These are phyloP conservation scores for Monosporascus cannonballus DNA, from an alignment of 2,329 filamentous ascomycete species.

Conservation along the genomic window DNA sequence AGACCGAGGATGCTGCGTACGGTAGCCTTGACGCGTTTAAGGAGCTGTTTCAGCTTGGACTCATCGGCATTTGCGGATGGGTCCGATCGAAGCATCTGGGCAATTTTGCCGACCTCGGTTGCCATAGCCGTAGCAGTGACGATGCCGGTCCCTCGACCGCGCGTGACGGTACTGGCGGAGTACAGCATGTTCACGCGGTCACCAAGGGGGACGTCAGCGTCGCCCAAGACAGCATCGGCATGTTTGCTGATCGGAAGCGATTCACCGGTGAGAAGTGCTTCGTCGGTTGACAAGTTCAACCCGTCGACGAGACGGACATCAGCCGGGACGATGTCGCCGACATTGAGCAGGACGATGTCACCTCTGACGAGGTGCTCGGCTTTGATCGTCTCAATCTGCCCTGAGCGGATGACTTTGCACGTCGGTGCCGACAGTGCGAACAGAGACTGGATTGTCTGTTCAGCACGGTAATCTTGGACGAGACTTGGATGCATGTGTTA, in stretches of 20 bases:
- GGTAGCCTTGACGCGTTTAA: slow-evolving; percentile 35
- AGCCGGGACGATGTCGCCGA: slow-evolving; percentile 64
- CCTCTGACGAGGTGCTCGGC: slow-evolving; percentile 57
- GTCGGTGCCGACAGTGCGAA: slow-evolving; percentile 53
- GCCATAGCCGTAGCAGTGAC: slow-evolving; percentile 66
- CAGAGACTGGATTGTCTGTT: slow-evolving; percentile 56
- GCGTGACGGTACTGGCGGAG: slow-evolving; percentile 65
- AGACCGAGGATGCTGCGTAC: slow-evolving; percentile 52
- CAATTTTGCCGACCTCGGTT: slow-evolving; percentile 72
- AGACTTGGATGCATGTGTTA: slow-evolving; percentile 36
- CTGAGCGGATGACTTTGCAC: slow-evolving; percentile 52
- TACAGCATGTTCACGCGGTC: slow-evolving; percentile 68
- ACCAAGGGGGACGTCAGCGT: slow-evolving; percentile 53
- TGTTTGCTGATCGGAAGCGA: slow-evolving; percentile 64
- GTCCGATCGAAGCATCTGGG: slow-evolving; percentile 59
- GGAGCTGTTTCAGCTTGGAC: slow-evolving; percentile 37
- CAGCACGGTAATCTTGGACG: slow-evolving; percentile 55
- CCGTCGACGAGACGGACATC: slow-evolving; percentile 60
- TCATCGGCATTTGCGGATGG: slow-evolving; percentile 44
- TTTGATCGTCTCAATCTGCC: slow-evolving; percentile 44
- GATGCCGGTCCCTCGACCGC: slow-evolving; percentile 62
- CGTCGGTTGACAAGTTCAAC: slow-evolving; percentile 72
- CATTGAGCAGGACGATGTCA: slow-evolving; percentile 56
- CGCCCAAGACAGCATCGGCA: slow-evolving; percentile 47
- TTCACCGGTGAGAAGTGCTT: slow-evolving; percentile 69